Conservation (phyloP, 345 rosid species). For the Brassica juncea region DNA sequence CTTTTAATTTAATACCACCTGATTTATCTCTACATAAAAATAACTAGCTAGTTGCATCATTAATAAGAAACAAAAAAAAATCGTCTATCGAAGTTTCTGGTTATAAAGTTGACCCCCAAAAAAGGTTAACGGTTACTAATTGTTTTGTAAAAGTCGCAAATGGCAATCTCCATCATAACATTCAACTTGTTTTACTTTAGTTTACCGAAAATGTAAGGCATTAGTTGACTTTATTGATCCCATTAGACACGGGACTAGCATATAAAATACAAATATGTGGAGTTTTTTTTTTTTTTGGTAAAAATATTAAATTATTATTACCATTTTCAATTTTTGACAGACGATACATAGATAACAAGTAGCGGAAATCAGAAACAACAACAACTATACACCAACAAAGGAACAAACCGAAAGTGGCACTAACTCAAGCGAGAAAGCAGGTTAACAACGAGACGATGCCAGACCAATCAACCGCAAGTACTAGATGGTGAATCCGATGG, state of each 20-base stretch:
- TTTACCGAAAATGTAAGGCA: neutral
- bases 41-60: neutral
- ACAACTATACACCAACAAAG: too few relatives aligned
- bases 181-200: neutral
- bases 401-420: too few relatives aligned
- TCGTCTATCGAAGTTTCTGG: slow-evolving; percentile 4
- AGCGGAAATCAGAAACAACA: too few relatives aligned
- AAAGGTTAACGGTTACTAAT: neutral
- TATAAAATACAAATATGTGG: neutral
- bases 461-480: too few relatives aligned
- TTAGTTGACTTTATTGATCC: neutral
- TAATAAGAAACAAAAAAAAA: neutral
- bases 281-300: neutral
- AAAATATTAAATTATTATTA: too few relatives aligned
- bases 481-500: too few relatives aligned
- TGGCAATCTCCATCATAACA: neutral
- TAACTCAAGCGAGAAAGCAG: too few relatives aligned
- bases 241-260: neutral
- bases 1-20: neutral
- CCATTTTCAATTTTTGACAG: too few relatives aligned
- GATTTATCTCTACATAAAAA: neutral
- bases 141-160: slow-evolving; percentile 1
- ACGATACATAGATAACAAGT: too few relatives aligned
- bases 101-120: slow-evolving; percentile 15
- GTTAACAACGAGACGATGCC: too few relatives aligned